Evolutionary conservation across 768 basidiomycete species (phyloP).

Genomic region (Russula dissimulans): DNA sequence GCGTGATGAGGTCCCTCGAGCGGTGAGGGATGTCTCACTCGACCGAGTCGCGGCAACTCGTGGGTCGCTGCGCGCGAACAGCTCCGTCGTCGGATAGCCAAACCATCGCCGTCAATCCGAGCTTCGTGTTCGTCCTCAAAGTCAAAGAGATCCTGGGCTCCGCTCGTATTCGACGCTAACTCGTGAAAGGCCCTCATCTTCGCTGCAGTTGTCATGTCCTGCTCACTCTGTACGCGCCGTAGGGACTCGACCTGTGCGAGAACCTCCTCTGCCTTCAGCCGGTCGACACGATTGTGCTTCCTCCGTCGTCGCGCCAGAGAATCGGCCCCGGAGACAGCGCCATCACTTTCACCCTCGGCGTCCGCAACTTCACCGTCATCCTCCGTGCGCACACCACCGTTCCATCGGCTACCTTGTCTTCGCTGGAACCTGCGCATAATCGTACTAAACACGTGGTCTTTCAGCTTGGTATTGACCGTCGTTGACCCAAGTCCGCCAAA

Average conservation of each 20-base stretch:
- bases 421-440: conserved; percentile 68
- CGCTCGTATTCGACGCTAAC: conserved; percentile 5
- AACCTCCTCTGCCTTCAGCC: conserved; percentile 33
- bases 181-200: conserved; percentile 18
- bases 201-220: conserved; percentile 33
- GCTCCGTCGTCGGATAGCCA: conserved; percentile 31
- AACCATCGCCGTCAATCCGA: conserved; percentile 8
- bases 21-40: conserved; percentile 9
- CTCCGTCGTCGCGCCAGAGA: conserved; percentile 29
- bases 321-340: conserved; percentile 19
- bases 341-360: conserved; percentile 33
- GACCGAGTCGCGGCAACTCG: conserved; percentile 4
- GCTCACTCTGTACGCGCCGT: conserved; percentile 60
- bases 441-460: conserved; percentile 91
- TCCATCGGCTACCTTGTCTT: conserved; percentile 30
- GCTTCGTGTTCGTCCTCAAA: conserved; percentile 19
- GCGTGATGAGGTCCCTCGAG: conserved; percentile 16
- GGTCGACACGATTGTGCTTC: conserved; percentile 35
- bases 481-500: conserved; percentile 92
- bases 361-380: conserved; percentile 46
- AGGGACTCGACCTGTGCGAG: conserved; percentile 32
- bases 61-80: conserved; percentile 31
- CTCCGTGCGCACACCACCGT: conserved; percentile 33
- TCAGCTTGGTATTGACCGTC: conserved; percentile 85
- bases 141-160: conserved; percentile 12